phyloP scores from a whole-genome alignment of 116 monocot species.

The Trichopus zeylanicus region DNA sequence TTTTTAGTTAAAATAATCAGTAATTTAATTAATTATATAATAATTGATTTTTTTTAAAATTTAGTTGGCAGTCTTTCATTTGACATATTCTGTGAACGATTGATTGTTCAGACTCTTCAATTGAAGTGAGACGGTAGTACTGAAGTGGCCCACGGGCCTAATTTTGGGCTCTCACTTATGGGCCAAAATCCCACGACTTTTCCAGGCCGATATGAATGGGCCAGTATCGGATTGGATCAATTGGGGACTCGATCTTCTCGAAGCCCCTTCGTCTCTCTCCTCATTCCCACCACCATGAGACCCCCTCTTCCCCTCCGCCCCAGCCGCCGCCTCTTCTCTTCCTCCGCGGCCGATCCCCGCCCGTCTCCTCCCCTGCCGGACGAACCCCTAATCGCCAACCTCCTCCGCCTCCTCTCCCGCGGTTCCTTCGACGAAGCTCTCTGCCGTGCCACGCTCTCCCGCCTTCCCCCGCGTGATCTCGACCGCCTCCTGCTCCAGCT shows the following conservation, averaged over 20 bases:
- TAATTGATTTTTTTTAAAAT: too few species aligned
- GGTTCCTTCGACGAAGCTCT: slow-evolving; percentile 30
- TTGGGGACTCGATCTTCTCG: background rate
- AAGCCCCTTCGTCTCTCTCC: background rate
- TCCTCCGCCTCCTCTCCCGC: slow-evolving; percentile 38
- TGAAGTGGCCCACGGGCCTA: too few species aligned
- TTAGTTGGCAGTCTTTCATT: too few species aligned
- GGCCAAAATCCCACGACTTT: too few species aligned
- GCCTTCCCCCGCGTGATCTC: slow-evolving; percentile 31
- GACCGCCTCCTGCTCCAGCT: slow-evolving; percentile 18
- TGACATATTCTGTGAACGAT: too few species aligned
- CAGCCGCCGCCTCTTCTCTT: slow-evolving; percentile 9
- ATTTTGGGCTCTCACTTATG: too few species aligned
- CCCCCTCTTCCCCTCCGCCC: background rate
- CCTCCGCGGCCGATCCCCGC: background rate
- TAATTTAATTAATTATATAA: too few species aligned
- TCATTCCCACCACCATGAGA: slow-evolving; percentile 9
- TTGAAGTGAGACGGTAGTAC: too few species aligned
- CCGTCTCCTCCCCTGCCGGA: background rate
- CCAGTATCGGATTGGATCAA: too few species aligned
- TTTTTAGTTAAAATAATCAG: too few species aligned
- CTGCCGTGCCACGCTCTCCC: slow-evolving; percentile 29
- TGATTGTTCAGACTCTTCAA: too few species aligned
- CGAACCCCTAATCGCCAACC: background rate
- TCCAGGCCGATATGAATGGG: too few species aligned